Conservation (phyloP, 2,329 filamentous ascomycete genomes). For the Talaromyces verruculosus region DNA sequence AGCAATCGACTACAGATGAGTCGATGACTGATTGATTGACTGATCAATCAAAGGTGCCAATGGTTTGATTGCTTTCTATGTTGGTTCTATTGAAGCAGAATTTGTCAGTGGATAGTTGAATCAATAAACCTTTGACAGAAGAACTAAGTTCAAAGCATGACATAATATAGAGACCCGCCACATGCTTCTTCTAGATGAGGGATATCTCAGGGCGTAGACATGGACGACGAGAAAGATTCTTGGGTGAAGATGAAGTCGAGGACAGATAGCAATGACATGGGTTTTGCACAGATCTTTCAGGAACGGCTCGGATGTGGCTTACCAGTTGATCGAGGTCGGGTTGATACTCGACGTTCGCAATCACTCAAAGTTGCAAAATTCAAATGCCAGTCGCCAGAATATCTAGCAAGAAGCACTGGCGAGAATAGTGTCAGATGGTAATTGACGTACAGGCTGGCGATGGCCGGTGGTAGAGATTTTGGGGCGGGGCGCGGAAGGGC, state of each 20-base stretch:
- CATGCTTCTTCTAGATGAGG: not conserved
- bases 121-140: not conserved
- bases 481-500: not conserved
- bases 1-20: slow-evolving; percentile 11
- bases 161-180: not conserved
- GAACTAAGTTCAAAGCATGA: not conserved
- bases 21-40: not conserved
- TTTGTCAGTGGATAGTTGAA: not conserved
- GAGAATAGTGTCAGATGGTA: not conserved
- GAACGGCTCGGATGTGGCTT: not conserved
- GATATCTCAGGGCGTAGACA: too few species aligned
- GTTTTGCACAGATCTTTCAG: not conserved
- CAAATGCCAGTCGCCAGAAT: not conserved
- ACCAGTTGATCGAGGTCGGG: not conserved
- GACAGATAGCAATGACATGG: not conserved
- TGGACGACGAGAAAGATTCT: not conserved
- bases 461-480: not conserved
- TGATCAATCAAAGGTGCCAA: not conserved
- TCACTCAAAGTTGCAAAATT: not conserved
- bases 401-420: not conserved
- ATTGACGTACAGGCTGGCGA: not conserved
- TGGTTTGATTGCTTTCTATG: not conserved
- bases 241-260: not conserved
- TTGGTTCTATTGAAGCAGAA: not conserved
- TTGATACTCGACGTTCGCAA: not conserved